These are phyloP conservation scores for Xylariaceae sp. DNA, from an alignment of 2,329 filamentous ascomycete species.

Conservation along the genomic window DNA sequence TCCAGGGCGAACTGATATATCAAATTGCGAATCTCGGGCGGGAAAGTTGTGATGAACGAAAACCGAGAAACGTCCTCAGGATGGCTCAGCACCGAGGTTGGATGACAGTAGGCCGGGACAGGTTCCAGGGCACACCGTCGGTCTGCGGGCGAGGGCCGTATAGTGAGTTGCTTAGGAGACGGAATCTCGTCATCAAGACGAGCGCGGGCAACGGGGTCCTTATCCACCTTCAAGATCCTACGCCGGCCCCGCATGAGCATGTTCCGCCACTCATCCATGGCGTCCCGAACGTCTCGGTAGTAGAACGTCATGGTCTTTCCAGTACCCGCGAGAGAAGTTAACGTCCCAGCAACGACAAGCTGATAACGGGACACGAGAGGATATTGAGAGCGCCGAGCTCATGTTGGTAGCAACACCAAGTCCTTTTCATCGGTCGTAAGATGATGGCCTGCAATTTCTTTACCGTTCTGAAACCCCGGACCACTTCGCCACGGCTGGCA, in stretches of 20 bases:
- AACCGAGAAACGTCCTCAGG: background rate
- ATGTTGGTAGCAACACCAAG: too few relatives aligned
- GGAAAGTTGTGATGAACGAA: conserved; percentile 26
- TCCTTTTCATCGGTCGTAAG: too few relatives aligned
- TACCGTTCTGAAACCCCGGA: too few relatives aligned
- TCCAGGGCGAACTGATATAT: conserved; percentile 27
- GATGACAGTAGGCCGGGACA: conserved; percentile 15
- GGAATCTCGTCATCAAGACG: conserved; percentile 16
- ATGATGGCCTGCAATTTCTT: too few relatives aligned
- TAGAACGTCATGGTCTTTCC: too few relatives aligned
- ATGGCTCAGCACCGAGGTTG: background rate
- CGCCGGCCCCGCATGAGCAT: conserved; percentile 11
- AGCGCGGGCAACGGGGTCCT: conserved; percentile 14
- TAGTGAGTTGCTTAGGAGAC: conserved; percentile 7
- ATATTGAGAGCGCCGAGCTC: too few relatives aligned
- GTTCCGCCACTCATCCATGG: conserved; percentile 9
- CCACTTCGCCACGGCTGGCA: too few relatives aligned
- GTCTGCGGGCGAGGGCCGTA: conserved; percentile 16
- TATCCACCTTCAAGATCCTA: conserved; percentile 14
- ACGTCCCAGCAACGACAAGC: too few relatives aligned
- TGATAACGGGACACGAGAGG: too few relatives aligned
- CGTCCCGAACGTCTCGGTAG: too few relatives aligned
- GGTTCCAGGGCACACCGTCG: conserved; percentile 9
- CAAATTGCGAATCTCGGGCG: conserved; percentile 30
- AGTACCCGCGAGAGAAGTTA: too few relatives aligned